A percentile compares a stretch with the other conserved stretches of the same genome.
Evolutionary conservation across 371 early-diverging fungal species (phyloP).

Genomic region (Rhizopus sp.): DNA sequence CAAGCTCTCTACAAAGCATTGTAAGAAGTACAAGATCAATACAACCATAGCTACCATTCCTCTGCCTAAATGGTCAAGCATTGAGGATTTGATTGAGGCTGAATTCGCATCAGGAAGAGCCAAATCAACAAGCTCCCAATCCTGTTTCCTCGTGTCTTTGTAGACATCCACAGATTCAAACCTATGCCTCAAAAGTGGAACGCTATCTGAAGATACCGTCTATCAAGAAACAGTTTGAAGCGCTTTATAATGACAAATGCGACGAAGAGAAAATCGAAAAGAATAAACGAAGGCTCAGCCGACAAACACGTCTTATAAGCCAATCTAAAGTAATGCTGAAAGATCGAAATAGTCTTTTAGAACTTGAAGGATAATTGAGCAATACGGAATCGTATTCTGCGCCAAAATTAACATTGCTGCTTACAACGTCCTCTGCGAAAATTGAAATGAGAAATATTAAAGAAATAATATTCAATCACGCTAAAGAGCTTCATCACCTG

Average conservation of each 20-base stretch:
- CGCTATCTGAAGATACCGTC: slow-evolving; percentile 11
- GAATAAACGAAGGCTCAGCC: slow-evolving; percentile 12
- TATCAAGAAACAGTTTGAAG: slow-evolving; percentile 11
- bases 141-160: slow-evolving; percentile 13
- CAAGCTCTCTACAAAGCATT: slow-evolving; percentile 1
- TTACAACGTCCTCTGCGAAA: too few relatives aligned
- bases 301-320: slow-evolving; percentile 13
- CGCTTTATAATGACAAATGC: slow-evolving; percentile 9
- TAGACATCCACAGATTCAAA: slow-evolving; percentile 14
- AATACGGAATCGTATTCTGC: slow-evolving; percentile 6
- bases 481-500: slow-evolving; percentile 2
- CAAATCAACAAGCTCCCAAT: slow-evolving; percentile 15
- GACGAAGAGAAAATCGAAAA: slow-evolving; percentile 13
- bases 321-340: slow-evolving; percentile 15
- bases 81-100: slow-evolving; percentile 13
- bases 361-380: slow-evolving; percentile 11
- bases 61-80: slow-evolving; percentile 10
- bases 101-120: slow-evolving; percentile 13
- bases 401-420: slow-evolving; percentile 3
- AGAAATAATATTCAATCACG: slow-evolving; percentile 10
- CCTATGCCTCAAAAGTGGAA: slow-evolving; percentile 15
- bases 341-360: slow-evolving; percentile 12
- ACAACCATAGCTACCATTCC: slow-evolving; percentile 11
- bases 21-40: slow-evolving; percentile 14
- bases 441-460: slow-evolving; percentile 7